Evolutionary conservation across 345 rosid genomes (phyloP).

Genomic region (Isatis tinctoria): DNA sequence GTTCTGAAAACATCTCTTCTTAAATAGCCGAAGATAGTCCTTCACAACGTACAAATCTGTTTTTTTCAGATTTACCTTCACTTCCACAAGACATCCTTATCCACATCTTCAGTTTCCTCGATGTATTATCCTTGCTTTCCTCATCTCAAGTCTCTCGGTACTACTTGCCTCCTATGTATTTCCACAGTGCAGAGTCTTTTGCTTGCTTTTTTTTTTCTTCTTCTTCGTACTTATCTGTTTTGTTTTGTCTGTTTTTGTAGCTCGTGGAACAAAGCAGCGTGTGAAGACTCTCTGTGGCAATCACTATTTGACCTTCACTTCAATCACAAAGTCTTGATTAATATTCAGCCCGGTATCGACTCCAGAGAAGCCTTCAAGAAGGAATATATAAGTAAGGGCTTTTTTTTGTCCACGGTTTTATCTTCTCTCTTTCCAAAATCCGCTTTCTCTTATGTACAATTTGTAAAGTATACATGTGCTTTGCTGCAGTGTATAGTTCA

Average conservation of each 20-base stretch:
- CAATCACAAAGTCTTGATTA: slow-evolving; percentile 29
- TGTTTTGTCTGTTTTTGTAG: slow-evolving; percentile 36
- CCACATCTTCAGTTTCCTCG: slow-evolving; percentile 66
- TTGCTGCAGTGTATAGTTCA: slow-evolving; percentile 33
- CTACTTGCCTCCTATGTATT: slow-evolving; percentile 30
- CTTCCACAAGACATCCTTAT: slow-evolving; percentile 68
- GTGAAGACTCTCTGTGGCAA: slow-evolving; percentile 55
- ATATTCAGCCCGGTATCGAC: slow-evolving; percentile 28
- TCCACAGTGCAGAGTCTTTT: not conserved
- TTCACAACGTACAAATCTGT: not conserved
- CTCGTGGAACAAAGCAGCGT: slow-evolving; percentile 73
- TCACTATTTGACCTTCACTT: slow-evolving; percentile 36
- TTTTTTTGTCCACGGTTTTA: not conserved
- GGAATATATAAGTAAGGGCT: slow-evolving; percentile 42
- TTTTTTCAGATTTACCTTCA: slow-evolving; percentile 45
- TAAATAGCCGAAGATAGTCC: not conserved
- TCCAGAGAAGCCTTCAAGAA: slow-evolving; percentile 65
- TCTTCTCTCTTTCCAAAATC: not conserved
- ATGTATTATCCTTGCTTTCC: slow-evolving; percentile 53
- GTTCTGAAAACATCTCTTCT: not conserved
- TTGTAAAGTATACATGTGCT: not conserved
- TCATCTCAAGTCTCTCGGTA: slow-evolving; percentile 57
- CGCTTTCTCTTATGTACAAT: not conserved
- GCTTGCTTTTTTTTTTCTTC: not conserved
- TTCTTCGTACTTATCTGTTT: not conserved